Base-by-base conservation (phyloP, 352 stramenopile genomes). In the Globisporangium barbulae region DNA sequence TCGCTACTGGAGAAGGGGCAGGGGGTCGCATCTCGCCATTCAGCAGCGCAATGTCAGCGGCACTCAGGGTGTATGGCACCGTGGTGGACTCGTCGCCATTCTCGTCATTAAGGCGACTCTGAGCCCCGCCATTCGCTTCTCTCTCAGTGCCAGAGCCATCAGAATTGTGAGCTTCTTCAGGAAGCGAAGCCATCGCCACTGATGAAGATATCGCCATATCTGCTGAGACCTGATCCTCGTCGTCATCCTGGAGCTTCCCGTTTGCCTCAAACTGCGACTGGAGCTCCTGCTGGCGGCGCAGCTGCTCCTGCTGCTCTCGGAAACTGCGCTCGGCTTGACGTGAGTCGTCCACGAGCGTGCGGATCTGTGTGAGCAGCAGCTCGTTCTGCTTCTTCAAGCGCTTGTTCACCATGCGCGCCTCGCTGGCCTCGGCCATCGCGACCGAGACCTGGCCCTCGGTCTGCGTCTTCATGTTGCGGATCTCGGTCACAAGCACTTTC, bases 391-490 rank as follows among this genome's bases (percentile, higher is more conserved):
- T 89, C 60, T 94, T 93, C 56, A 94, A 61, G 3, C 85, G 73
- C 41, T 76, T 81, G 58, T 94, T 93, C 50, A 93, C 85, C 85
- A 94, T 94, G n/a, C 85, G 78, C n/a, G 85, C 80, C 61, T 94
- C 85, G 47, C 73, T 88, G 4, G 85, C 85, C 78, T 94, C 85
- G 5, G 85, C 85, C 76, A 93, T 90, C 5, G 83, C 85, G n/a
- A 93, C 82, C 5, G 85, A 71, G 48, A 93, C 75, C 64, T 94
- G 85, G 7, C 85, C 80, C 28, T 91, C 81, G 0, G 68, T 81
- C 49, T 94, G 81, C n/a, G 73, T 80, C 44, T 88, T 83, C 66
- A 94, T 76, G 53, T 94, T 94, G 48, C 81, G 79, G 15, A 94
- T 77, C 59, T 92, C 85, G 1, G 85, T 87, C 41, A 92, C 76